A percentile compares a stretch with the other conserved stretches of the same genome.
Conservation (phyloP, 176 grass and related monocot species). For the Bonia amplexicaulis region DNA sequence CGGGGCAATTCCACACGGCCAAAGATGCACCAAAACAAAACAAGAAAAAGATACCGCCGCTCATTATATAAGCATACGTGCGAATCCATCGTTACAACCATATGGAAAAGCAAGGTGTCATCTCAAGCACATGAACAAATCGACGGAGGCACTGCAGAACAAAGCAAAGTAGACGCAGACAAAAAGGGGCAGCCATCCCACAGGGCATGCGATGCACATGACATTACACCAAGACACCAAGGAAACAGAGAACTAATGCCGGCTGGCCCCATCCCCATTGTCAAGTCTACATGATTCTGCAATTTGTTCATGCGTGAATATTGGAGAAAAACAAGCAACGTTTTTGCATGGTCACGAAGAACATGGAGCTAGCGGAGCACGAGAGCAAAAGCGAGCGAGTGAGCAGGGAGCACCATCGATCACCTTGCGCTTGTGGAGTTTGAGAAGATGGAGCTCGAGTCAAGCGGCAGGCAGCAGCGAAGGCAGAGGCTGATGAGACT, state of each 20-base stretch:
- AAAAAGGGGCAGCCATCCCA: constrained; percentile 5
- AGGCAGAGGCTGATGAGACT: constrained; percentile 19
- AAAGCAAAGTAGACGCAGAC: constrained; percentile 26
- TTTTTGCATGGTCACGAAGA: no score
- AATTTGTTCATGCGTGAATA: not conserved
- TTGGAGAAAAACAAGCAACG: no score
- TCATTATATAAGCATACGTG: not conserved
- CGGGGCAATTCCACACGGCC: not conserved
- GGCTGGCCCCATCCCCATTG: not conserved
- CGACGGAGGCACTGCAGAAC: not conserved
- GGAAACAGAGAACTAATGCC: not conserved
- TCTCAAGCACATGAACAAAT: constrained; percentile 31
- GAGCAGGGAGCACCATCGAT: not conserved
- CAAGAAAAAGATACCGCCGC: not conserved
- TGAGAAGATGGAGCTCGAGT: not conserved
- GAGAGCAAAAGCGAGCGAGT: not conserved
- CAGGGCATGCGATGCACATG: not conserved
- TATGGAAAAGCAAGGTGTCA: constrained; percentile 1
- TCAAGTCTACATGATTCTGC: not conserved
- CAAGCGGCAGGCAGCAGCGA: not conserved
- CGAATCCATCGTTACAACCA: not conserved
- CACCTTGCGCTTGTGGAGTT: not conserved
- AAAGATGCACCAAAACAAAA: not conserved
- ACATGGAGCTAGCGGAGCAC: not conserved
- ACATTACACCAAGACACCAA: not conserved